These are phyloP conservation scores for Codiaeum variegatum DNA, from an alignment of 441 rosid species.

Conservation along the genomic window DNA sequence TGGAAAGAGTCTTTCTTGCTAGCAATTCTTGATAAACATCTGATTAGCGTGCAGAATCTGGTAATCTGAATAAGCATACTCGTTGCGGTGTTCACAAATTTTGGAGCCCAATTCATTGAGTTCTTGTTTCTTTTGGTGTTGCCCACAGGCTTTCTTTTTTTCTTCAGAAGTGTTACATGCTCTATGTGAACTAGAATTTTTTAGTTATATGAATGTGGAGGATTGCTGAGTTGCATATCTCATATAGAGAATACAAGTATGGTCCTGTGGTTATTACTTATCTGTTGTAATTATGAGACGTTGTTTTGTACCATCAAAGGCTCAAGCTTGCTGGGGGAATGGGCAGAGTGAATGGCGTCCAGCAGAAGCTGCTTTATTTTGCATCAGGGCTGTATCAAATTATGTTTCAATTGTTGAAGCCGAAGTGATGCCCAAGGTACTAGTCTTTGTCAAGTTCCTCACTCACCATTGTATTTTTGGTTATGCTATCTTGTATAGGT, in stretches of 20 bases:
- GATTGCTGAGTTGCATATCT: not conserved
- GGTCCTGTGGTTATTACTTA: not conserved
- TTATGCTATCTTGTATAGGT: not conserved
- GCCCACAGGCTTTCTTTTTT: not conserved
- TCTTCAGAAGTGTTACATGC: not conserved
- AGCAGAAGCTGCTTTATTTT: conserved; percentile 96
- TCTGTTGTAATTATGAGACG: conserved; percentile 9
- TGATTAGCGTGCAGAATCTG: not conserved
- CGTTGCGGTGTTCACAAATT: not conserved
- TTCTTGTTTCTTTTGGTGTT: conserved; percentile 2
- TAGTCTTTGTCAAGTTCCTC: conserved; percentile 1
- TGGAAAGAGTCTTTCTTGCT: not conserved
- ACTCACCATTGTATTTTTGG: not conserved
- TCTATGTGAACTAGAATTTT: not conserved
- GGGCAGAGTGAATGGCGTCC: conserved; percentile 78
- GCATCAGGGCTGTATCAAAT: conserved; percentile 86
- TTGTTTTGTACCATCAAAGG: conserved; percentile 15
- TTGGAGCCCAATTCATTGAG: not conserved
- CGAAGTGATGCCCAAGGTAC: conserved; percentile 94
- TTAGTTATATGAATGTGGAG: conserved; percentile 14
- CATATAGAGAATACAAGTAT: not conserved
- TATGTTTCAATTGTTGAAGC: conserved; percentile 78
- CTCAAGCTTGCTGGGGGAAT: conserved; percentile 70
- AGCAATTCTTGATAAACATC: not conserved
- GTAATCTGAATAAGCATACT: not conserved